phyloP scores from a whole-genome alignment of 805 yeast species.

The Spathaspora arborariae region DNA sequence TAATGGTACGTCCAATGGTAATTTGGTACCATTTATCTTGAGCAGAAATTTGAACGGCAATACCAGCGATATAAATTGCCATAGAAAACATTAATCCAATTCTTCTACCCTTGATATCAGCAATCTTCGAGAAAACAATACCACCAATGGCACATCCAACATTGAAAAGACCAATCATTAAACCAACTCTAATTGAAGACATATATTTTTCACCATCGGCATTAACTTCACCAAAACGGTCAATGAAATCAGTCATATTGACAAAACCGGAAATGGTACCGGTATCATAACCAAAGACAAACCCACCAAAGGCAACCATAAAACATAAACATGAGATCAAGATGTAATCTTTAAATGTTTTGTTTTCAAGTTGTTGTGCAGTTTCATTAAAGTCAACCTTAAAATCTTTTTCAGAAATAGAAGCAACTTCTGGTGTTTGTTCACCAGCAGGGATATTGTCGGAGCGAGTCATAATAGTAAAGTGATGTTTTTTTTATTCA shows the following conservation, averaged over 20 bases:
- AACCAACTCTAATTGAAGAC: slow-evolving; percentile 47
- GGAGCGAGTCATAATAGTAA: slow-evolving; percentile 17
- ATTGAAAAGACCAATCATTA: slow-evolving; percentile 56
- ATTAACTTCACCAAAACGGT: slow-evolving; percentile 47
- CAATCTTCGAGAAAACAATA: slow-evolving; percentile 50
- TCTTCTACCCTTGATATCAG: slow-evolving; percentile 61
- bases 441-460: slow-evolving; percentile 25
- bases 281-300: slow-evolving; percentile 75
- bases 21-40: slow-evolving; percentile 56
- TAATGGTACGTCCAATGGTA: slow-evolving; percentile 57
- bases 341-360: slow-evolving; percentile 29
- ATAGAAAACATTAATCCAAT: slow-evolving; percentile 50
- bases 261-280: slow-evolving; percentile 75
- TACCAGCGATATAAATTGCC: slow-evolving; percentile 58
- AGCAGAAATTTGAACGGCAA: slow-evolving; percentile 57
- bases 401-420: slow-evolving; percentile 21
- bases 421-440: slow-evolving; percentile 30
- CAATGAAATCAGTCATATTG: slow-evolving; percentile 54
- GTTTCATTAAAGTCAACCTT: slow-evolving; percentile 9
- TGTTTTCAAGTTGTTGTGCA: slow-evolving; percentile 16
- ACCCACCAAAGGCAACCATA: slow-evolving; percentile 73
- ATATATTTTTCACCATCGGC: slow-evolving; percentile 39
- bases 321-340: slow-evolving; percentile 41
- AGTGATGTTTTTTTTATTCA: neutral
- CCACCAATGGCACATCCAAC: slow-evolving; percentile 76